These are phyloP conservation scores for Drechslerella stenobrocha DNA, from an alignment of 2,329 filamentous ascomycete genomes.

Conservation along the genomic window DNA sequence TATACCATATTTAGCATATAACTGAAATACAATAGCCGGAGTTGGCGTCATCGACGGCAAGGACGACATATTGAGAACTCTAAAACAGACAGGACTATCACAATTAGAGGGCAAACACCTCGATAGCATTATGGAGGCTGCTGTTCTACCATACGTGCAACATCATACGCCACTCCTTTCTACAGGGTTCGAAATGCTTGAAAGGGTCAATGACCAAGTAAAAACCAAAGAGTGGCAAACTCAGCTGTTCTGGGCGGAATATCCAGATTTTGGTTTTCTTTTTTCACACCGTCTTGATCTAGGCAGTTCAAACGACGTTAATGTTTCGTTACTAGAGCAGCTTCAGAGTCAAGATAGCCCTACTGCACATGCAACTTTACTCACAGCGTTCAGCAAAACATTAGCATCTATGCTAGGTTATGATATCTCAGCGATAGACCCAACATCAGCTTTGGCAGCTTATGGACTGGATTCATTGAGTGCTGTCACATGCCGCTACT, in stretches of 20 bases:
- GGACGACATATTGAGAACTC: slow-evolving; percentile 37
- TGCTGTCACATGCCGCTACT: slow-evolving; percentile 30
- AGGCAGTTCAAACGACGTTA: slow-evolving; percentile 5
- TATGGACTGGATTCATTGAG: slow-evolving; percentile 22
- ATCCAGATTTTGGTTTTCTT: slow-evolving; percentile 25
- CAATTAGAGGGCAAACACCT: slow-evolving; percentile 22
- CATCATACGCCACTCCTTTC: slow-evolving; percentile 13
- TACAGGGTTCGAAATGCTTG: slow-evolving; percentile 27
- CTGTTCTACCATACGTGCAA: slow-evolving; percentile 20
- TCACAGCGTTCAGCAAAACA: slow-evolving; percentile 21
- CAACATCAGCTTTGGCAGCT: slow-evolving; percentile 18
- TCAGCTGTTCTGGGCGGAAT: slow-evolving; percentile 24
- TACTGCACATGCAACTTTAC: slow-evolving; percentile 13
- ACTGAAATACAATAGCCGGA: slow-evolving; percentile 3
- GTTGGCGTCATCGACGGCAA: slow-evolving; percentile 42
- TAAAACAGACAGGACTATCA: slow-evolving; percentile 20
- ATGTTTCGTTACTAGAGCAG: slow-evolving; percentile 23
- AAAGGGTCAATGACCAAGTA: slow-evolving; percentile 15
- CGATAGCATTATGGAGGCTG: slow-evolving; percentile 22
- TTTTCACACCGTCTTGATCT: slow-evolving; percentile 21
- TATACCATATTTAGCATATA: background rate
- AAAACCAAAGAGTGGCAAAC: slow-evolving; percentile 24
- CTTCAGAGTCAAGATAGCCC: slow-evolving; percentile 10
- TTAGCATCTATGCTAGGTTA: slow-evolving; percentile 23
- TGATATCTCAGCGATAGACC: slow-evolving; percentile 17